Evolutionary conservation across 176 grass and related monocot genomes (phyloP).

Genomic region (Tillandsia leiboldiana): DNA sequence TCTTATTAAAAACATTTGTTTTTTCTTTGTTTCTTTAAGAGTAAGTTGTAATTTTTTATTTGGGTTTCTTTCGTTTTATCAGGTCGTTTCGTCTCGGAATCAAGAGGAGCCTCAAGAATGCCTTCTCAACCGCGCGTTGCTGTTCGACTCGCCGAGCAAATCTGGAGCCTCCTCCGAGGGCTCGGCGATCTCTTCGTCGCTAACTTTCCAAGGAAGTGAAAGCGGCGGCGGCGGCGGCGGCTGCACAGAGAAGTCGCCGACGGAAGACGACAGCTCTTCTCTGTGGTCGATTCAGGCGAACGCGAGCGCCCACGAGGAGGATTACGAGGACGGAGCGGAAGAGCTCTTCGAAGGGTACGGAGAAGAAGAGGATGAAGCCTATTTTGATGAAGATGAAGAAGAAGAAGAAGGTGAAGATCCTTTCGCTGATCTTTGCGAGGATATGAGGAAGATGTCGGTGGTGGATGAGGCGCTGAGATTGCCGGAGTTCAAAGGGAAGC

Average conservation of each 20-base stretch:
- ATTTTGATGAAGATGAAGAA: constrained; percentile 16
- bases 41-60: neutral
- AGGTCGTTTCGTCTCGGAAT: constrained; percentile 21
- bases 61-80: neutral
- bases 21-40: neutral
- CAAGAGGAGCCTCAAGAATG: constrained; percentile 20
- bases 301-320: constrained; percentile 39
- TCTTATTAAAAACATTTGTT: constrained; percentile 37
- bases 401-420: constrained; percentile 19
- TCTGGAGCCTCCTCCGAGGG: constrained; percentile 20
- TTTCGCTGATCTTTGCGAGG: constrained; percentile 54
- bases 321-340: constrained; percentile 1
- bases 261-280: constrained; percentile 49
- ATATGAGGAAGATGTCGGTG: constrained; percentile 49
- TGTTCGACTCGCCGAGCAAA: constrained; percentile 72
- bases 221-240: constrained; percentile 19
- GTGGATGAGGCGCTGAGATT: constrained; percentile 19
- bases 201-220: constrained; percentile 20
- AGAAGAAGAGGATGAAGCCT: constrained; percentile 16
- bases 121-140: constrained; percentile 43
- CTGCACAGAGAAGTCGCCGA: constrained; percentile 12
- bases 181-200: constrained; percentile 23
- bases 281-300: constrained; percentile 66
- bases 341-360: constrained; percentile 19
- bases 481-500: constrained; percentile 49